phyloP scores from a whole-genome alignment of 495 filamentous ascomycete genomes.

The Penicillium waksmanii region DNA sequence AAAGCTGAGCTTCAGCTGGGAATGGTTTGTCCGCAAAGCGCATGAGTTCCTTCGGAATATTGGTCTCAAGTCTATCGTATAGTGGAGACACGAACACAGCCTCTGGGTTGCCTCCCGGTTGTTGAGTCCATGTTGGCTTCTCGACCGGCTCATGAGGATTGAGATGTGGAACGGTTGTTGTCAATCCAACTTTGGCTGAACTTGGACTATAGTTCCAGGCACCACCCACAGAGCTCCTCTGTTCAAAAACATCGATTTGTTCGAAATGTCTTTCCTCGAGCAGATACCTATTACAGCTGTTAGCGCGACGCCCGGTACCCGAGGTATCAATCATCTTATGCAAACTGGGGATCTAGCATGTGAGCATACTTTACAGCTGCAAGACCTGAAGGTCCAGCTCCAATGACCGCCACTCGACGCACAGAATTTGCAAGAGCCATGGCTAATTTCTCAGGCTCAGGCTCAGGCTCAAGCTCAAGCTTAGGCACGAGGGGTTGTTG shows the following conservation, averaged over 20 bases:
- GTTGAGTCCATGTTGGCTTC: constrained; percentile 46
- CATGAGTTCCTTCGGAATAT: constrained; percentile 86
- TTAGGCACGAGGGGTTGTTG: constrained; percentile 8
- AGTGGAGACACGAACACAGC: constrained; percentile 68
- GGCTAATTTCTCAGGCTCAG: background rate
- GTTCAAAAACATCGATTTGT: constrained; percentile 78
- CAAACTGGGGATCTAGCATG: background rate
- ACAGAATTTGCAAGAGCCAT: constrained; percentile 34
- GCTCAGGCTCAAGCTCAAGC: background rate
- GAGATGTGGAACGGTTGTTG: constrained; percentile 44
- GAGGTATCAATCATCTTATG: background rate
- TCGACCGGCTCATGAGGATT: constrained; percentile 45
- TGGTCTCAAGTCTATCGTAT: constrained; percentile 81
- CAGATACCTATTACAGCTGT: constrained; percentile 60
- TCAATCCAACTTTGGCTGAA: constrained; percentile 28
- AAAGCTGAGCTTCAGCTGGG: constrained; percentile 63
- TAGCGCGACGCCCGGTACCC: background rate
- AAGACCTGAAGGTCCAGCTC: constrained; percentile 51
- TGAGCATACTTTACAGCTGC: constrained; percentile 43
- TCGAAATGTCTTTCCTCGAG: constrained; percentile 72
- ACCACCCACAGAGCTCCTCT: constrained; percentile 73
- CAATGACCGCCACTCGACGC: constrained; percentile 48
- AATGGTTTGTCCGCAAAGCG: constrained; percentile 73
- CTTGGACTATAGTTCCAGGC: constrained; percentile 71
- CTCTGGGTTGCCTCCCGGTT: constrained; percentile 24